Evolutionary conservation across 2,329 filamentous ascomycete genomes (phyloP), one percentile per base, ranked within the genome.

Genomic region (Microcyclosporella mali): DNA sequence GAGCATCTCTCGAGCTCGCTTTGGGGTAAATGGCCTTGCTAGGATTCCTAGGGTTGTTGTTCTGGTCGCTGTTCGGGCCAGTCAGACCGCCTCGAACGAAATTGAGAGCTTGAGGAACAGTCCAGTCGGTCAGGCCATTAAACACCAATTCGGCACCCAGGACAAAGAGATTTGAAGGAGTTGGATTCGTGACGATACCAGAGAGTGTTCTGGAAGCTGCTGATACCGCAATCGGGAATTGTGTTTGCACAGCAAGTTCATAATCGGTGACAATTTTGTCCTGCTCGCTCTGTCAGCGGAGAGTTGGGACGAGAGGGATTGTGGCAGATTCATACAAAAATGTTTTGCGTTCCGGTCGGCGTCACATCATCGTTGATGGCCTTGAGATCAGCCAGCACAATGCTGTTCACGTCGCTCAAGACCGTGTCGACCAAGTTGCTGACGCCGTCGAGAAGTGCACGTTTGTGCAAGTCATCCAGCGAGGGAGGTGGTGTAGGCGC

Each of bases 1-100:
- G 65, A 0, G 73, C 70, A 53, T 78, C 74, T 2, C 46, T 55
- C 6, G 57, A 41, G 19, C 56, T 52, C 29, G 56, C 59, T 47
- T 60, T 63, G 2, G 65, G 69, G 21, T 63, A 72, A 12, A 69
- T 61, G 2, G 47, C 31, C 3, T 33, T 34, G 14, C 31, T 30
- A 8, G 58, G 56, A 4, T 45, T 40, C 7, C 44, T 37, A 4
- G 45, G 21, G 42, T 60, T 62, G 41, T 47, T 35, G 28, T 64
- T 64, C 32, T 37, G 45, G 14, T 47, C 44, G 41, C 47, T 56
- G 42, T 55, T 57, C 19, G 41, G 35, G n/a, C 41, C 58, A 40
- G 45, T 40, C 2, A 50, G 35, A 10, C 46, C 38, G 27, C 49
- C 58, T 1, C 52, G 43, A 4, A 59, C 37, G 40, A 52, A 56